Evolutionary conservation across 768 basidiomycete species (phyloP).

Genomic region (Hygrophorus pudorinus): DNA sequence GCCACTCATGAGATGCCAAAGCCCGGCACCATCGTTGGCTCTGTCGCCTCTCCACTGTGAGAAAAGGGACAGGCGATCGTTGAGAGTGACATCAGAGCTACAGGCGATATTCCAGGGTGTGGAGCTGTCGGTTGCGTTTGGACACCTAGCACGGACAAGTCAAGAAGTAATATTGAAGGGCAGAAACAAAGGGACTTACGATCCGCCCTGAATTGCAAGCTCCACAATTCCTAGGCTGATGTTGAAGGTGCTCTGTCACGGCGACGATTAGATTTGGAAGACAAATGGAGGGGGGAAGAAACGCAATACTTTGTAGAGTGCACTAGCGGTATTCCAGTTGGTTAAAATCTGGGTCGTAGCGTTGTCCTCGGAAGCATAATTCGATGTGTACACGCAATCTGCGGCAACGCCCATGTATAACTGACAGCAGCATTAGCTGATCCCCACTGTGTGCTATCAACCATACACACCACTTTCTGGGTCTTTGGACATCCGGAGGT

Average conservation of each 20-base stretch:
- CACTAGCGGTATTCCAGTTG: slow-evolving; percentile 71
- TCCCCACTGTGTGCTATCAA: background rate
- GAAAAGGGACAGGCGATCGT: slow-evolving; percentile 67
- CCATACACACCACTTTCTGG: slow-evolving; percentile 50
- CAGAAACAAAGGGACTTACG: slow-evolving; percentile 22
- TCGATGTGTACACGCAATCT: slow-evolving; percentile 68
- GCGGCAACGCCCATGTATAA: slow-evolving; percentile 82
- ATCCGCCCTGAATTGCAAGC: slow-evolving; percentile 56
- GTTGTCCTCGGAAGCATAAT: slow-evolving; percentile 52
- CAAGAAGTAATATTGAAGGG: slow-evolving; percentile 2
- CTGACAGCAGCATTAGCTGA: slow-evolving; percentile 16
- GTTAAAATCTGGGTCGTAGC: slow-evolving; percentile 69
- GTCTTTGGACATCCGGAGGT: slow-evolving; percentile 61
- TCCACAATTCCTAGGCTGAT: slow-evolving; percentile 78
- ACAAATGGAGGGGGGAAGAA: background rate
- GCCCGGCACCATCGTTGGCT: slow-evolving; percentile 62
- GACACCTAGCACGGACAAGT: slow-evolving; percentile 39
- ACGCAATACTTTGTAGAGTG: slow-evolving; percentile 49
- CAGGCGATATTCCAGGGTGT: slow-evolving; percentile 76
- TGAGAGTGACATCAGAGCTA: slow-evolving; percentile 36
- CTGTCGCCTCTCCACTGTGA: slow-evolving; percentile 73
- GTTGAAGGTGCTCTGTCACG: slow-evolving; percentile 60
- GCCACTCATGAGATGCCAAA: slow-evolving; percentile 82
- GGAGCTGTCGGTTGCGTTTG: slow-evolving; percentile 36
- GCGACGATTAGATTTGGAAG: slow-evolving; percentile 3